These are phyloP conservation scores for Thecaphora thlaspeos DNA, from an alignment of 1,284 basidiomycete genomes.

Conservation along the genomic window DNA sequence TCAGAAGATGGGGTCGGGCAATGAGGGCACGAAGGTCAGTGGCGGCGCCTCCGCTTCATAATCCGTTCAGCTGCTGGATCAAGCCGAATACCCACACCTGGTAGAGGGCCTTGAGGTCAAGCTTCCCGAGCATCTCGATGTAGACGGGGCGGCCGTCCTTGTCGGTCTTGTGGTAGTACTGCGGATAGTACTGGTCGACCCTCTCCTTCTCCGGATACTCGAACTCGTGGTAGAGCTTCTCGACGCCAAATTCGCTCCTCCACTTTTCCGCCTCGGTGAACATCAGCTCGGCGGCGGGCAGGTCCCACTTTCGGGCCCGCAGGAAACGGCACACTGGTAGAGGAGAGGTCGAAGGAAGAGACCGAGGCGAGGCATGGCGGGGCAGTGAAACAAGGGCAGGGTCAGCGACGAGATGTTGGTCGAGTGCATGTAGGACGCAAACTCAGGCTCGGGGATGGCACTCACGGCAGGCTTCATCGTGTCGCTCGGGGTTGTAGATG, in stretches of 20 bases:
- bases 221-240: slow-evolving; percentile 81
- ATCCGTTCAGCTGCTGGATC: too few species aligned
- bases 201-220: slow-evolving; percentile 79
- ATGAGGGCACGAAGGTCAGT: too few species aligned
- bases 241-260: slow-evolving; percentile 84
- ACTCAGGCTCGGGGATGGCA: too few species aligned
- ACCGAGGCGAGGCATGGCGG: too few species aligned
- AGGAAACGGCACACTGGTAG: slow-evolving; percentile 65
- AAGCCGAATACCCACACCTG: slow-evolving; percentile 43
- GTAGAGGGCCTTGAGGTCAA: slow-evolving; percentile 73
- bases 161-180: slow-evolving; percentile 93
- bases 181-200: slow-evolving; percentile 91
- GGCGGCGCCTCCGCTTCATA: too few species aligned
- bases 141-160: slow-evolving; percentile 96
- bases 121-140: slow-evolving; percentile 86
- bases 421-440: too few species aligned
- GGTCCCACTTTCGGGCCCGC: slow-evolving; percentile 88
- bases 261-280: slow-evolving; percentile 79
- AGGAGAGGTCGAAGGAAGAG: too few species aligned
- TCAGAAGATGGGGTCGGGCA: too few species aligned
- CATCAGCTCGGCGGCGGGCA: slow-evolving; percentile 80
- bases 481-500: slow-evolving; percentile 49
- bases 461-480: slow-evolving; percentile 53
- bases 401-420: too few species aligned
- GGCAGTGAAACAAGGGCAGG: too few species aligned